Conservation (phyloP, 306 rosid genomes). For the Lupinus albus region DNA sequence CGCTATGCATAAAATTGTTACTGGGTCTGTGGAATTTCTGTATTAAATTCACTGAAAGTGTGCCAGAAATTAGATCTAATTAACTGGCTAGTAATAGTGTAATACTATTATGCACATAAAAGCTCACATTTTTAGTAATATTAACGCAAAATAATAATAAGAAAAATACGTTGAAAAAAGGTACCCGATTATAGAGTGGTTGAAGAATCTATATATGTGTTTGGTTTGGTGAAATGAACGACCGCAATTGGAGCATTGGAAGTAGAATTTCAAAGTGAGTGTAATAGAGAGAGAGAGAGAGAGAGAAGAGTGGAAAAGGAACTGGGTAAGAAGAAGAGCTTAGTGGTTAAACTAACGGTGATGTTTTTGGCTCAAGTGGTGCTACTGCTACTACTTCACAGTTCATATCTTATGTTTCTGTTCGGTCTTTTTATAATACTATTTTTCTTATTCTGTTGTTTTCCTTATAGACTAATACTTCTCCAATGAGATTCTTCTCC, state of each 20-base stretch:
- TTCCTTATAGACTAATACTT: too few relatives aligned
- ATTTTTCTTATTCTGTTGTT: too few relatives aligned
- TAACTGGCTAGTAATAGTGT: neutral
- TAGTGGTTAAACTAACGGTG: neutral
- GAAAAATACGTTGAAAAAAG: neutral
- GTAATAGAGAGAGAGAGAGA: too few relatives aligned
- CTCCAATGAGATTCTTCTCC: too few relatives aligned
- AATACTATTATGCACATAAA: neutral
- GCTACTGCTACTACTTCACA: constrained; percentile 40
- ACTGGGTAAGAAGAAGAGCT: neutral
- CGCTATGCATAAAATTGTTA: constrained; percentile 2
- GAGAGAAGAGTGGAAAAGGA: too few relatives aligned
- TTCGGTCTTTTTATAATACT: neutral
- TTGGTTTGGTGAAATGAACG: neutral
- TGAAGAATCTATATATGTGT: neutral
- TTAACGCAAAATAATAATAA: constrained; percentile 11
- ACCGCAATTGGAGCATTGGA: too few relatives aligned
- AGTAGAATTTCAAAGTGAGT: too few relatives aligned
- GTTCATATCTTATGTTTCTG: neutral
- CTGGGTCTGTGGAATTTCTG: constrained; percentile 29
- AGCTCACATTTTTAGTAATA: constrained; percentile 25
- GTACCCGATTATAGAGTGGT: constrained; percentile 11
- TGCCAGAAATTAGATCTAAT: constrained; percentile 46
- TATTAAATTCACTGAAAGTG: neutral
- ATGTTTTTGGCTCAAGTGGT: constrained; percentile 49